Conservation (phyloP, 2,329 filamentous ascomycete species). For the Metarhizium robertsii region DNA sequence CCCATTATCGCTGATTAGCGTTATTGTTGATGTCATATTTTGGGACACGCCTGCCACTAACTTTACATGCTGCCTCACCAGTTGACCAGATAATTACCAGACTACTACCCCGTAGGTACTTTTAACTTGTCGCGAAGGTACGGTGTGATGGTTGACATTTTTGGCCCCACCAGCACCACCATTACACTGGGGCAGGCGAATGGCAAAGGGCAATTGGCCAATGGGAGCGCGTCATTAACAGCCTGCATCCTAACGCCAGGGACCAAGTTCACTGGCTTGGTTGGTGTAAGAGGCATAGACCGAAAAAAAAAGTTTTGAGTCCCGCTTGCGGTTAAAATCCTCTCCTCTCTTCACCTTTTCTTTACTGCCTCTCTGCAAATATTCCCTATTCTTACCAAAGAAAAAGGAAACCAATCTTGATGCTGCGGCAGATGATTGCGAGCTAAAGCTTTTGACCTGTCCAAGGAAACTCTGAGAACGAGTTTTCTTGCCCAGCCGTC, state of each 20-base stretch:
- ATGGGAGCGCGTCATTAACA: neutral
- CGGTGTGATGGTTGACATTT: no score
- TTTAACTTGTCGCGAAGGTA: no score
- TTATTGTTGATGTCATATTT: no score
- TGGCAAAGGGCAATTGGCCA: neutral
- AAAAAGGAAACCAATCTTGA: conserved; percentile 6
- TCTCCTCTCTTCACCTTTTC: conserved; percentile 10
- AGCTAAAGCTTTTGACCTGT: conserved; percentile 27
- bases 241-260: no score
- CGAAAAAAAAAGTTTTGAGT: conserved; percentile 3
- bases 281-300: neutral
- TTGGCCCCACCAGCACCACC: no score
- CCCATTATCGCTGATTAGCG: no score
- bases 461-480: conserved; percentile 28
- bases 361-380: conserved; percentile 6
- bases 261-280: no score
- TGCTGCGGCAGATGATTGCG: conserved; percentile 26
- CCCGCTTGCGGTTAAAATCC: conserved; percentile 5
- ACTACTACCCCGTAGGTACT: no score
- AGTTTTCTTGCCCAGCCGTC: conserved; percentile 26
- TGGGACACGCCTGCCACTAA: no score
- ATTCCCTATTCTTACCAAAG: conserved; percentile 2
- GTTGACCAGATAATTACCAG: no score
- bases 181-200: no score
- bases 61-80: no score